Conservation (phyloP, 1,284 basidiomycete genomes). For the Malassezia equina region DNA sequence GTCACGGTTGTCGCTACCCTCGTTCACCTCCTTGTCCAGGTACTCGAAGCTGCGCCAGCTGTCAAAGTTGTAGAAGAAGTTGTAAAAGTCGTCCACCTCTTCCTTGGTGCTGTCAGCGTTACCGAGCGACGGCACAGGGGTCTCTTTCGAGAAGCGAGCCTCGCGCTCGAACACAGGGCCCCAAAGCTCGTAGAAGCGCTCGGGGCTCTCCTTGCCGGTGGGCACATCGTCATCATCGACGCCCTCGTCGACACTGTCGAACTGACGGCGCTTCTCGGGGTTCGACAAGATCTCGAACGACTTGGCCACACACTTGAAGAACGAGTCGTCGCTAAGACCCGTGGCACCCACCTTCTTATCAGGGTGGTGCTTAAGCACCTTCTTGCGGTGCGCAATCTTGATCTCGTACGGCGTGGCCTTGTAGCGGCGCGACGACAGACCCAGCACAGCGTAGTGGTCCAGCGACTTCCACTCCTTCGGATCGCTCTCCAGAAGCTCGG, state of each 20-base stretch:
- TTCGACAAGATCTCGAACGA: constrained; percentile 83
- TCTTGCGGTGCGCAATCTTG: constrained; percentile 95
- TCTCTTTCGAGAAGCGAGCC: constrained; percentile 74
- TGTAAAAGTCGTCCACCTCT: constrained; percentile 85
- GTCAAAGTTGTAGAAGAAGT: constrained; percentile 99
- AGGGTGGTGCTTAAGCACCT: constrained; percentile 96
- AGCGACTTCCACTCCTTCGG: constrained; percentile 99
- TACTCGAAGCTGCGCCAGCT: constrained; percentile 97
- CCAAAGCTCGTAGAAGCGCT: constrained; percentile 59
- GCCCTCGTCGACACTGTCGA: constrained; percentile 87
- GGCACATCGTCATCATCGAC: constrained; percentile 58
- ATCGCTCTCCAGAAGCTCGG: constrained; percentile 65
- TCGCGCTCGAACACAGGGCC: constrained; percentile 79
- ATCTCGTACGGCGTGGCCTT: constrained; percentile 83
- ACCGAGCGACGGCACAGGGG: constrained; percentile 79
- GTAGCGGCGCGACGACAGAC: constrained; percentile 80
- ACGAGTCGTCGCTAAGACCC: constrained; percentile 74
- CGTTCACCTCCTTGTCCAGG: constrained; percentile 95
- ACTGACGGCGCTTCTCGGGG: constrained; percentile 78
- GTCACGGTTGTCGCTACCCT: constrained; percentile 91
- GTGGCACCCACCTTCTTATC: constrained; percentile 82
- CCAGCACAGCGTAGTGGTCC: constrained; percentile 93
- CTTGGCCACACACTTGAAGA: constrained; percentile 99
- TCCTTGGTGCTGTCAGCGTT: constrained; percentile 63
- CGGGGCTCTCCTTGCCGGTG: constrained; percentile 50